Conservation (phyloP, 176 grass and related monocot genomes). For the Oryza brachyantha region DNA sequence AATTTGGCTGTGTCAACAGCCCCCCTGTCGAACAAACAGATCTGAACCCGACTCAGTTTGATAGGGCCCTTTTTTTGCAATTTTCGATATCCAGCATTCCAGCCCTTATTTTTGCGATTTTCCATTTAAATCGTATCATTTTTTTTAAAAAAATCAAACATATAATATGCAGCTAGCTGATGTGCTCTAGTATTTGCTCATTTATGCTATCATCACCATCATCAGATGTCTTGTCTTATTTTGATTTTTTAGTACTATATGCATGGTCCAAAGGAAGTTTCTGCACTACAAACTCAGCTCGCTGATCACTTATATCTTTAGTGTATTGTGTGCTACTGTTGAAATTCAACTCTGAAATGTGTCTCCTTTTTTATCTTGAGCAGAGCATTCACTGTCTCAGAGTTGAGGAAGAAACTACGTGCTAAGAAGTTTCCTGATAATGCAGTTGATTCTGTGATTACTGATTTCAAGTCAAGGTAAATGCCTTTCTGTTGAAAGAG, state of each 20-base stretch:
- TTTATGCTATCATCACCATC: conserved; percentile 5
- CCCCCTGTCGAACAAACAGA: no score
- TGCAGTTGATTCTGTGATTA: conserved; percentile 59
- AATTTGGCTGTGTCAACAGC: no score
- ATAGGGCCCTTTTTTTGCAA: no score
- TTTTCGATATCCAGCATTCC: no score
- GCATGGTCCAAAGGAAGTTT: background rate
- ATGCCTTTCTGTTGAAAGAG: background rate
- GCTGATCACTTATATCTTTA: background rate
- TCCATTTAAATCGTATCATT: no score
- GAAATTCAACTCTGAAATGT: conserved; percentile 24
- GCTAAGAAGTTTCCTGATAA: conserved; percentile 61
- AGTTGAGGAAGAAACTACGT: conserved; percentile 79
- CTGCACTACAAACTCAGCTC: background rate
- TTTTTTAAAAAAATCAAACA: no score
- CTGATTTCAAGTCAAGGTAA: conserved; percentile 69
- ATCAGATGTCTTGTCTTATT: background rate
- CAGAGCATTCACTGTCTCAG: conserved; percentile 78
- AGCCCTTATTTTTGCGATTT: no score
- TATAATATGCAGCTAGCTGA: background rate
- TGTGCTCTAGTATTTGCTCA: background rate
- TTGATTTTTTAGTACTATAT: conserved; percentile 3
- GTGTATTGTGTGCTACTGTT: background rate
- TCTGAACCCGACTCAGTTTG: no score
- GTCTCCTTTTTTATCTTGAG: conserved; percentile 6